A percentile compares a stretch with the other conserved stretches of the same genome.
phyloP scores from a whole-genome alignment of 2,329 filamentous ascomycete genomes.

The Microsporum canis region DNA sequence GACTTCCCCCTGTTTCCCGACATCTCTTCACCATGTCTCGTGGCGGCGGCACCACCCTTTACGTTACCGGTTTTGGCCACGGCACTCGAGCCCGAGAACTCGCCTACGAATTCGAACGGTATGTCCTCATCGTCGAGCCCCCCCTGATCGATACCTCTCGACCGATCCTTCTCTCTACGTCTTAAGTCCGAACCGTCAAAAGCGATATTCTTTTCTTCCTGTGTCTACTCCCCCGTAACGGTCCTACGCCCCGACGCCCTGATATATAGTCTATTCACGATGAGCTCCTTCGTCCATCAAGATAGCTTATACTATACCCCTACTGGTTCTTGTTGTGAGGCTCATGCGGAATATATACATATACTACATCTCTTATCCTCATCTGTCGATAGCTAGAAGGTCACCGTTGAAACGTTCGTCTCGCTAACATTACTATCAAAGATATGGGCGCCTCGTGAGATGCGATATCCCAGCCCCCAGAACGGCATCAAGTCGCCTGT shows the following conservation, averaged over 20 bases:
- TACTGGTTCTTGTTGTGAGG: neutral
- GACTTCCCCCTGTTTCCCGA: neutral
- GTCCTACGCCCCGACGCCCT: conserved; percentile 11
- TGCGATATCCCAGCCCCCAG: conserved; percentile 96
- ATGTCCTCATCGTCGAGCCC: conserved; percentile 48
- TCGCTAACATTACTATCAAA: conserved; percentile 32
- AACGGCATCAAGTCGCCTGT: conserved; percentile 90
- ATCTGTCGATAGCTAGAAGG: conserved; percentile 1
- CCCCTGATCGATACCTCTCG: conserved; percentile 21
- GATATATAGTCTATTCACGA: neutral
- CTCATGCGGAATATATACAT: conserved; percentile 1
- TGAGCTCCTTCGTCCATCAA: neutral
- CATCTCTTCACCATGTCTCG: conserved; percentile 60
- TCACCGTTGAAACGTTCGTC: neutral
- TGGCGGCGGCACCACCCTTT: conserved; percentile 75
- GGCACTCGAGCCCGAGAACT: conserved; percentile 97
- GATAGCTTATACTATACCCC: conserved; percentile 1
- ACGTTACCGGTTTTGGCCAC: conserved; percentile 98
- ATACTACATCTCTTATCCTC: conserved; percentile 5
- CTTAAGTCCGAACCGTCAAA: conserved; percentile 14
- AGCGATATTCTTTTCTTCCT: conserved; percentile 12
- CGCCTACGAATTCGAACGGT: conserved; percentile 99
- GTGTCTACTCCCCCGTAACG: conserved; percentile 2
- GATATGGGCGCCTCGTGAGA: conserved; percentile 93
- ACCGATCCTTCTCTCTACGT: conserved; percentile 14